These are phyloP conservation scores for Arxiozyma heterogenica DNA, from an alignment of 1,139 yeast species.

Conservation along the genomic window DNA sequence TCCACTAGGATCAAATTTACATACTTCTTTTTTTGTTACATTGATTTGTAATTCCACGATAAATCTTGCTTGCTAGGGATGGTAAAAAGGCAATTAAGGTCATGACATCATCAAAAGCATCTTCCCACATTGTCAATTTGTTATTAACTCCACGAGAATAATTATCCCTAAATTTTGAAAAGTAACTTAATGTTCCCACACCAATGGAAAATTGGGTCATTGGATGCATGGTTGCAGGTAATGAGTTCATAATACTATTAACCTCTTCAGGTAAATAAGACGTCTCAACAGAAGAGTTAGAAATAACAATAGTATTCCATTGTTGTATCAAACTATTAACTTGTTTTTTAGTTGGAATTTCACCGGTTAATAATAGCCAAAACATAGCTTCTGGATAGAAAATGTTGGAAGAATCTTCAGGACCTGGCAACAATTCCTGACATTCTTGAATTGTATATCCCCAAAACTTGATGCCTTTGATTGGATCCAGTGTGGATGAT, in stretches of 20 bases:
- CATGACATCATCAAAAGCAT: constrained; percentile 83
- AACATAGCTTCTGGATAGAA: constrained; percentile 83
- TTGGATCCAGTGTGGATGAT: constrained; percentile 44
- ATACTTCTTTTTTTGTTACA: constrained; percentile 79
- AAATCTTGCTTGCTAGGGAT: constrained; percentile 81
- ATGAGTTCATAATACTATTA: constrained; percentile 67
- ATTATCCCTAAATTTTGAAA: constrained; percentile 83
- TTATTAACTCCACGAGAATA: constrained; percentile 73
- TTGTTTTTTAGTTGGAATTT: constrained; percentile 72
- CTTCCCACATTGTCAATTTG: constrained; percentile 86
- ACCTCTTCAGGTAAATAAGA: constrained; percentile 36
- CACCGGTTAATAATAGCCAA: constrained; percentile 88
- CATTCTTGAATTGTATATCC: constrained; percentile 46
- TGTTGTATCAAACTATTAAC: constrained; percentile 69
- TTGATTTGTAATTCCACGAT: constrained; percentile 70
- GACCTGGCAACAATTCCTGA: constrained; percentile 38
- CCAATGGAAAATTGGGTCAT: constrained; percentile 97
- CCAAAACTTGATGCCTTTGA: constrained; percentile 47
- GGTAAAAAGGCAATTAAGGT: constrained; percentile 76
- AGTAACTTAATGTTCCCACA: constrained; percentile 82
- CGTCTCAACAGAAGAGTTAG: neutral
- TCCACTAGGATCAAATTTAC: constrained; percentile 54
- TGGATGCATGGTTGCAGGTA: constrained; percentile 87
- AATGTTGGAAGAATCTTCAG: constrained; percentile 28
- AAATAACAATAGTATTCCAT: constrained; percentile 30